Evolutionary conservation across 257 asterid species (phyloP).

Genomic region (Petunia secreta): DNA sequence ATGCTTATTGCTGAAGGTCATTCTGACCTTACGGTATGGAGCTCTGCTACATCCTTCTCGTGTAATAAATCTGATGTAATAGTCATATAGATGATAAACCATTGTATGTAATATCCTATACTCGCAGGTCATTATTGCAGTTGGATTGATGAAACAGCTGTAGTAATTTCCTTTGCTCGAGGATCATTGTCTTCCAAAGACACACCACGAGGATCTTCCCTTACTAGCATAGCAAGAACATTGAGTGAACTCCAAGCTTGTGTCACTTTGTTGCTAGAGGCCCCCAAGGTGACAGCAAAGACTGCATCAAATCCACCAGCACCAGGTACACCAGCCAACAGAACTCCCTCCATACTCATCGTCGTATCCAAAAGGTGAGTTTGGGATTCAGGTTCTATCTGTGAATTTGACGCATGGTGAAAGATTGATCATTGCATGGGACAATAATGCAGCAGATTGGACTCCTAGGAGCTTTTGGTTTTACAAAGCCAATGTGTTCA

Average conservation of each 20-base stretch:
- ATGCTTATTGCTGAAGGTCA: slow-evolving; percentile 14
- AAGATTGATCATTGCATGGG: slow-evolving; percentile 19
- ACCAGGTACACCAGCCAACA: slow-evolving; percentile 96
- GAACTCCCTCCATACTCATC: slow-evolving; percentile 79
- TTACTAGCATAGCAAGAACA: slow-evolving; percentile 85
- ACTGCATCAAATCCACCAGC: slow-evolving; percentile 99
- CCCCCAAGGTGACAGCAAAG: slow-evolving; percentile 82
- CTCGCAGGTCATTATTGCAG: not conserved
- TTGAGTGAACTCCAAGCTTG: slow-evolving; percentile 76
- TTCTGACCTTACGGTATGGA: not conserved
- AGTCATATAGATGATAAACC: not conserved
- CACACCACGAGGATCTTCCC: slow-evolving; percentile 89
- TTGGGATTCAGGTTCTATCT: slow-evolving; percentile 98
- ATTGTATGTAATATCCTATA: not conserved
- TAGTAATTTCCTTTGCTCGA: slow-evolving; percentile 53
- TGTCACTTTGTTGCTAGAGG: slow-evolving; percentile 60
- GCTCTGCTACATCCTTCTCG: not conserved
- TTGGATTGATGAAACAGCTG: slow-evolving; percentile 57
- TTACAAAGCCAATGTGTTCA: not conserved
- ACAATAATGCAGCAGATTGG: not conserved
- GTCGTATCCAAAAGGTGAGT: slow-evolving; percentile 78
- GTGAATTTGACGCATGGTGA: slow-evolving; percentile 32
- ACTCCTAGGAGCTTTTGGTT: slow-evolving; percentile 5
- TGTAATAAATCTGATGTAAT: not conserved
- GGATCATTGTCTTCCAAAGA: slow-evolving; percentile 77